Percentiles rank a stretch among this genome's conserved stretches.
Evolutionary conservation across 2,329 filamentous ascomycete species (phyloP).

Genomic region (Pyrenochaeta sp.): DNA sequence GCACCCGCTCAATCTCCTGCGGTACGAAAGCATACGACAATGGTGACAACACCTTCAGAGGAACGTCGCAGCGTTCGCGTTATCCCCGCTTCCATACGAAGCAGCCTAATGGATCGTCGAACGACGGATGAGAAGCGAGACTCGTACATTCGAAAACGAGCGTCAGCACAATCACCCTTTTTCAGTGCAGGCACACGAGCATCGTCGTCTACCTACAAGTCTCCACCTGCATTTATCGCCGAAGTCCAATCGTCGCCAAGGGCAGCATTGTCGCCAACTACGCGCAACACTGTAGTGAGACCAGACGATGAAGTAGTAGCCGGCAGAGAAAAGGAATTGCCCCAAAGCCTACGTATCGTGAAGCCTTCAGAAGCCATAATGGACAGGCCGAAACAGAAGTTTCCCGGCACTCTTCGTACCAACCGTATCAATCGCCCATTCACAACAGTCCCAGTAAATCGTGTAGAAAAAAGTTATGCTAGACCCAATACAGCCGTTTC

Average conservation of each 20-base stretch:
- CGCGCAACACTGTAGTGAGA: conserved; percentile 24
- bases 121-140: conserved; percentile 52
- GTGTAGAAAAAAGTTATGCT: conserved; percentile 21
- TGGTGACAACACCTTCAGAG: conserved; percentile 40
- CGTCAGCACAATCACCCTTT: conserved; percentile 49
- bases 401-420: conserved; percentile 37
- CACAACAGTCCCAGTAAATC: conserved; percentile 20
- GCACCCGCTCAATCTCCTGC: conserved; percentile 48
- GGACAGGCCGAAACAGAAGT: conserved; percentile 13
- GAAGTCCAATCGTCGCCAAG: conserved; percentile 17
- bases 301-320: conserved; percentile 25
- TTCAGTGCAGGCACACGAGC: conserved; percentile 48
- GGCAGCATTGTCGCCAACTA: conserved; percentile 10
- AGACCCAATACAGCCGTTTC: conserved; percentile 25
- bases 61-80: conserved; percentile 52
- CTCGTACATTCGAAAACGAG: conserved; percentile 54
- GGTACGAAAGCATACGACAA: conserved; percentile 29
- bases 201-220: conserved; percentile 42
- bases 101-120: conserved; percentile 48
- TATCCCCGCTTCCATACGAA: conserved; percentile 42
- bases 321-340: conserved; percentile 21
- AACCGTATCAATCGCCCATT: conserved; percentile 20
- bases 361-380: conserved; percentile 21
- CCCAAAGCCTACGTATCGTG: conserved; percentile 15
- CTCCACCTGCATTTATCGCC: conserved; percentile 25